Conservation (phyloP, 345 rosid genomes). For the Moricandia arvensis region DNA sequence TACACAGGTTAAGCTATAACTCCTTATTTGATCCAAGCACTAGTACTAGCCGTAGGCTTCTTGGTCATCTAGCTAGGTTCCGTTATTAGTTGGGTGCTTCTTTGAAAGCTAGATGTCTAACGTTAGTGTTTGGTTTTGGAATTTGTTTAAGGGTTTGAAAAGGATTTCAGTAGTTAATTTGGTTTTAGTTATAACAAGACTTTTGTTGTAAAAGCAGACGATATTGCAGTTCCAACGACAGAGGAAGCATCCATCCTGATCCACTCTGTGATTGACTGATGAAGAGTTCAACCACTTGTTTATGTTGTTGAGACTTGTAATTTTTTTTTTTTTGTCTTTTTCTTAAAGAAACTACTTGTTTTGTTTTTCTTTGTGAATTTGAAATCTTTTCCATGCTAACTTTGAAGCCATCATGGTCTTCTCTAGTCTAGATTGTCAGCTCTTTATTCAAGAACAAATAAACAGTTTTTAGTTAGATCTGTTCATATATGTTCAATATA, state of each 20-base stretch:
- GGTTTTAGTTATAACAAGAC: not conserved
- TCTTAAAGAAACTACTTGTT: not conserved
- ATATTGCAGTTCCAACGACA: conserved; percentile 50
- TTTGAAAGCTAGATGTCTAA: not conserved
- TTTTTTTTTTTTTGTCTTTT: too few relatives aligned
- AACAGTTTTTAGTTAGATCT: not conserved
- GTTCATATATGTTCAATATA: too few relatives aligned
- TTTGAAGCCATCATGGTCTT: not conserved
- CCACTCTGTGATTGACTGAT: conserved; percentile 51
- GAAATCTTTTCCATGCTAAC: not conserved
- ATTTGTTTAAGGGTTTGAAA: not conserved
- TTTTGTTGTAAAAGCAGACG: conserved; percentile 38
- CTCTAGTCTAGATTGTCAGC: not conserved
- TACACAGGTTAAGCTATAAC: not conserved
- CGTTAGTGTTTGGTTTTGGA: not conserved
- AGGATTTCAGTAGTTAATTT: not conserved
- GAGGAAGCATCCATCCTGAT: conserved; percentile 71
- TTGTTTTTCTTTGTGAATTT: not conserved
- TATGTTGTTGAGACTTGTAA: not conserved
- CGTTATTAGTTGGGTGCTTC: not conserved
- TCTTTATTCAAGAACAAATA: not conserved
- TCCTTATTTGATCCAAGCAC: not conserved
- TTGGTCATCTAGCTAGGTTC: not conserved
- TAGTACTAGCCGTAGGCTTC: not conserved
- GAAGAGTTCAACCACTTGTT: not conserved